Percentiles rank a stretch among this genome's conserved stretches.
Conservation (phyloP, 2,329 filamentous ascomycete genomes). For the Thermomyces lanuginosus region DNA sequence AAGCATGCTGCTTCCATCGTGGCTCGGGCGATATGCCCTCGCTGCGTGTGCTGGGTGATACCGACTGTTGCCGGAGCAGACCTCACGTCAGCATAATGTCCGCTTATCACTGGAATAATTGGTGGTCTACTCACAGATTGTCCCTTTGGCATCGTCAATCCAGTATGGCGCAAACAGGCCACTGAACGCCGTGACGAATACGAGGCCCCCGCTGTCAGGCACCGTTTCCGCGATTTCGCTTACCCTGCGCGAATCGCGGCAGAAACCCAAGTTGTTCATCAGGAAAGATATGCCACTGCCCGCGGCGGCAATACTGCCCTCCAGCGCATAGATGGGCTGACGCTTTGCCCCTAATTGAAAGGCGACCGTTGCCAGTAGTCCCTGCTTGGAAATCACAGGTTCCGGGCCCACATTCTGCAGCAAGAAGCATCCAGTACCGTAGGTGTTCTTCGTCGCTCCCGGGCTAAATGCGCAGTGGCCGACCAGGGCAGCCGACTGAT, state of each 20-base stretch:
- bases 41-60: constrained; percentile 69
- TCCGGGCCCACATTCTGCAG: constrained; percentile 76
- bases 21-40: constrained; percentile 72
- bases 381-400: constrained; percentile 70
- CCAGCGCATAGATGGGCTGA: constrained; percentile 61
- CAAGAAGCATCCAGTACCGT: constrained; percentile 78
- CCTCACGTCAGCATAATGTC: no score
- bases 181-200: constrained; percentile 81
- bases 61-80: constrained; percentile 40
- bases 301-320: constrained; percentile 70
- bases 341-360: constrained; percentile 60
- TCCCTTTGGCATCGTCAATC: constrained; percentile 85
- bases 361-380: constrained; percentile 70
- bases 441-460: constrained; percentile 78
- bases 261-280: constrained; percentile 49
- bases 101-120: constrained; percentile 2
- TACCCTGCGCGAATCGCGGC: constrained; percentile 45
- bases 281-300: constrained; percentile 66
- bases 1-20: constrained; percentile 85
- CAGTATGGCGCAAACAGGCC: constrained; percentile 86
- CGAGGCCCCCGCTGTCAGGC: constrained; percentile 63
- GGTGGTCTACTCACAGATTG: constrained; percentile 45
- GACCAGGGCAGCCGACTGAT: constrained; percentile 73
- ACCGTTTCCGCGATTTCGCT: constrained; percentile 48
- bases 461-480: constrained; percentile 72